These are phyloP conservation scores for Phylloporus sp. DNA, from an alignment of 768 basidiomycete genomes.

Conservation along the genomic window DNA sequence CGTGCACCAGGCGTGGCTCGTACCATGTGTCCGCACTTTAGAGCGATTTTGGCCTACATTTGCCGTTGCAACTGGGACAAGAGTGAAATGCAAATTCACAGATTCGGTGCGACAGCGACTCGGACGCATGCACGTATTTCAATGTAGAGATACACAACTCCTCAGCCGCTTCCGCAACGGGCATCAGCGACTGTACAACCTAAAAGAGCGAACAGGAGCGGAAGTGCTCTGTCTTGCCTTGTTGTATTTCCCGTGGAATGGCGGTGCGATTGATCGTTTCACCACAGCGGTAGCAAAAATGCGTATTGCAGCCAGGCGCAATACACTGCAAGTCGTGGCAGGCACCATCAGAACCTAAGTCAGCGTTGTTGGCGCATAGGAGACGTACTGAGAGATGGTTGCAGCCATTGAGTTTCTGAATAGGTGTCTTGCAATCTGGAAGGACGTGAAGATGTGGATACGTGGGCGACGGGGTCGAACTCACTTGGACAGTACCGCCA, in stretches of 20 bases:
- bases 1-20: background rate
- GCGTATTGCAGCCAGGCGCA: constrained; percentile 53
- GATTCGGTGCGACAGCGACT: background rate
- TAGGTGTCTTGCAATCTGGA: constrained; percentile 43
- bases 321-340: constrained; percentile 37
- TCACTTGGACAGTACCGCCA: constrained; percentile 63
- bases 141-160: background rate
- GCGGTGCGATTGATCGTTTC: constrained; percentile 39
- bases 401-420: constrained; percentile 49
- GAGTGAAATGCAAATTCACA: background rate
- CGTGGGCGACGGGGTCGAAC: constrained; percentile 1
- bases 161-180: background rate
- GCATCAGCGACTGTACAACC: background rate
- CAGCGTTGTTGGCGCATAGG: background rate
- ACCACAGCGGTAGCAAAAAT: constrained; percentile 52
- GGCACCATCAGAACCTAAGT: background rate
- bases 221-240: constrained; percentile 33
- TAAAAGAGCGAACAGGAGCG: constrained; percentile 26
- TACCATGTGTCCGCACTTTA: background rate
- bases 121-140: background rate
- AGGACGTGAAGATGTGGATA: background rate
- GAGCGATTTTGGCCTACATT: too few relatives aligned
- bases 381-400: constrained; percentile 54
- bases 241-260: constrained; percentile 27
- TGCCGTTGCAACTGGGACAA: background rate